phyloP scores from a whole-genome alignment of 148 eudicot genomes.

The Diospyros kaki region DNA sequence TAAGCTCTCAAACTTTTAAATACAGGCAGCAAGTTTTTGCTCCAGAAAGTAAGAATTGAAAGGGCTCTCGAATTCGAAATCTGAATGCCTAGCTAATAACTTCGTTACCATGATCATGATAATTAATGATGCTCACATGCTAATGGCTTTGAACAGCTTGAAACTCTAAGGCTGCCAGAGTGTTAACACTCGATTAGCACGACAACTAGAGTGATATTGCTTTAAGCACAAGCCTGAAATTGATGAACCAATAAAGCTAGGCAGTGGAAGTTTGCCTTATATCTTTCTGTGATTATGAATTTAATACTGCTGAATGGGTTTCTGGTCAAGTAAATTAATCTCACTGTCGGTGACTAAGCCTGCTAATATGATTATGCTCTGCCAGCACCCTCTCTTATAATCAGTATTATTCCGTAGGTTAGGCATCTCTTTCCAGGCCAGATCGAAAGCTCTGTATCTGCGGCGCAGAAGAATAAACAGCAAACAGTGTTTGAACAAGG shows the following conservation, averaged over 20 bases:
- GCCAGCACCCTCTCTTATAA: not conserved
- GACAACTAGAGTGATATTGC: conserved; percentile 13
- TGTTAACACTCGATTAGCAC: conserved; percentile 21
- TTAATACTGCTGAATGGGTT: not conserved
- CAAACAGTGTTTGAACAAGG: no score
- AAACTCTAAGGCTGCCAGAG: conserved; percentile 16
- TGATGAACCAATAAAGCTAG: not conserved
- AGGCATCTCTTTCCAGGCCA: not conserved
- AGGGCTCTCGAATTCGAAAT: not conserved
- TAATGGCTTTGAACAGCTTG: conserved; percentile 15
- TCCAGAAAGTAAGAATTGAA: not conserved
- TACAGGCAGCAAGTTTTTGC: no score
- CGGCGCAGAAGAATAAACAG: not conserved
- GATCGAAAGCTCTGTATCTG: not conserved
- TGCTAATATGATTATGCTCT: conserved; percentile 11
- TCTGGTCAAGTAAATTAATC: conserved; percentile 10
- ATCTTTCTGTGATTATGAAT: not conserved
- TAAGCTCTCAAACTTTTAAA: no score
- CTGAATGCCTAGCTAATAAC: not conserved
- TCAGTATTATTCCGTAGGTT: not conserved
- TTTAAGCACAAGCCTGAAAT: conserved; percentile 25
- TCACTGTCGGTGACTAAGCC: conserved; percentile 9
- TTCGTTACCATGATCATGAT: conserved; percentile 22
- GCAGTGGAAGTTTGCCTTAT: not conserved
- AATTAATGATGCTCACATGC: conserved; percentile 27